Evolutionary conservation across 2,329 filamentous ascomycete genomes (phyloP).

Genomic region (Botryosphaeria dothidea): DNA sequence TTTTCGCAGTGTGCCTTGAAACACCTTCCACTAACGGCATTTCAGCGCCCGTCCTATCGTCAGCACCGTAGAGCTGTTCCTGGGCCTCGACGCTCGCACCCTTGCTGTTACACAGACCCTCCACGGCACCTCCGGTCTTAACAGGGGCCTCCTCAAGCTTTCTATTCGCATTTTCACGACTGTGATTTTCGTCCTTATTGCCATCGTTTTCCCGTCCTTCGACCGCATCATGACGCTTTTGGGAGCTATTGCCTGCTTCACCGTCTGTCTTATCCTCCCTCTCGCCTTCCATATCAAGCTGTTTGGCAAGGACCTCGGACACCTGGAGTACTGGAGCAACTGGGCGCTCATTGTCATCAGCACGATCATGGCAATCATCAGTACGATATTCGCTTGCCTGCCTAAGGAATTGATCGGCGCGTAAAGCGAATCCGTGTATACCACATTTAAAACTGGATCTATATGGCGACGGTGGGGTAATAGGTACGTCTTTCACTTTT

Average conservation of each 20-base stretch:
- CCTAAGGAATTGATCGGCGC: slow-evolving; percentile 68
- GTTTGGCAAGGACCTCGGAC: slow-evolving; percentile 71
- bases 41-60: slow-evolving; percentile 77
- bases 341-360: slow-evolving; percentile 72
- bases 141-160: slow-evolving; percentile 60
- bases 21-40: slow-evolving; percentile 36
- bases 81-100: slow-evolving; percentile 65
- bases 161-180: slow-evolving; percentile 66
- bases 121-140: slow-evolving; percentile 56
- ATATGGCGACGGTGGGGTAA: background rate
- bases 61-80: slow-evolving; percentile 77
- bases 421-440: background rate
- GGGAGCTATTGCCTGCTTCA: slow-evolving; percentile 87
- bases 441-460: too few relatives aligned
- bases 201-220: slow-evolving; percentile 74
- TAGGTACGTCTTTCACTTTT: background rate
- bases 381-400: slow-evolving; percentile 85
- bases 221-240: slow-evolving; percentile 91
- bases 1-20: background rate
- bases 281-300: slow-evolving; percentile 88
- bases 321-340: slow-evolving; percentile 64
- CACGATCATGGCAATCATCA: slow-evolving; percentile 68
- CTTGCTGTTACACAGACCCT: slow-evolving; percentile 53
- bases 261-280: slow-evolving; percentile 90
- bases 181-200: slow-evolving; percentile 72